Base-by-base conservation (phyloP, 305 asterid genomes). In the Fraxinus dipetala region DNA sequence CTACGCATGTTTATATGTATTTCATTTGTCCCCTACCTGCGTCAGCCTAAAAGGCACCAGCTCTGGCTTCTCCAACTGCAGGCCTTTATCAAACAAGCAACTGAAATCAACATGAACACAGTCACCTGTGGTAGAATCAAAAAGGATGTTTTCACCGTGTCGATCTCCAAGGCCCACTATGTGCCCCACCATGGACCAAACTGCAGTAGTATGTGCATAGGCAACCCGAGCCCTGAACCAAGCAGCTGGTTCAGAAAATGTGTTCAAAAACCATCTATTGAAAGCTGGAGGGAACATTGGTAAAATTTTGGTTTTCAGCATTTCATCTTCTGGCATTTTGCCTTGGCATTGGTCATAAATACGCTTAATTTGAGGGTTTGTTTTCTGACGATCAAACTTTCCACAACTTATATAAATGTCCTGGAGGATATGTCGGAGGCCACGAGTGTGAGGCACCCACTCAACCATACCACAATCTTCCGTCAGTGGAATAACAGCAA, bases 131-230 rank as follows among this genome's bases (percentile, higher is more conserved):
- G 99, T 94, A 51, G 98, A 94, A 86, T 96, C 99, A 85, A 94
- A 96, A 77, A 94, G 97, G 82, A 96, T 96, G 85, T 96, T 96
- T 90, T 96, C 99, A 80, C 99, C 99, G 84, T 96, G 99, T 45
- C 98, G 91, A 83, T 96, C 99, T 77, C 99, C 99, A 81, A 96
- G 99, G 83, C 98, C 99, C 86, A 96, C 98, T 82, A 96, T 96
- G 87, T 96, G 99, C 75, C 98, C 99, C 86, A 94, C 99, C 99
- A 96, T 96, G 81, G 99, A 94, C 99, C 99, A 94, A 83, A 96
- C 99, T 67, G 99, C 99, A 81, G 97, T 91, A 79, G 98, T 94
- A 85, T 94, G 99, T 40, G 98, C 95, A 88, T 93, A 96, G 78
- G 99, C 95, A 84, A 90, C 86, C 14, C 99, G 93, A 73, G 98